phyloP scores from a whole-genome alignment of 148 eudicot genomes.

The Chenopodium formosanum region DNA sequence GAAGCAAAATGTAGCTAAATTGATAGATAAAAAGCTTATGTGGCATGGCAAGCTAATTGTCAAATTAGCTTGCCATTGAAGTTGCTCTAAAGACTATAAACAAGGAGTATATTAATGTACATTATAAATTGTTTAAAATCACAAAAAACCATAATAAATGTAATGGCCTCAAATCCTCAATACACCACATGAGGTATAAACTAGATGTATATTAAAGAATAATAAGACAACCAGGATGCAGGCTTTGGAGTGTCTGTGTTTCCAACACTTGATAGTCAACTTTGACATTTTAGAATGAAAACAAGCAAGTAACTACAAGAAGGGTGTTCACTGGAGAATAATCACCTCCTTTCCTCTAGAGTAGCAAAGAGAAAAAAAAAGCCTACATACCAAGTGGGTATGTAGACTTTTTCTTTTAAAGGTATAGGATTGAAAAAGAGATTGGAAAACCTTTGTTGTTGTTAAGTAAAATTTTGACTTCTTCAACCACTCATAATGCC shows the following conservation, averaged over 20 bases:
- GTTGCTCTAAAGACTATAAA: too few relatives aligned
- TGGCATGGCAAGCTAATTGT: too few relatives aligned
- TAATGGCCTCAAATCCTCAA: background rate
- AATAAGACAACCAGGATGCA: background rate
- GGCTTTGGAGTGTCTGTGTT: background rate
- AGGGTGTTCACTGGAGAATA: background rate
- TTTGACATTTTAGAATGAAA: background rate
- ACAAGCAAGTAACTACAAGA: background rate
- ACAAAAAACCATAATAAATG: background rate
- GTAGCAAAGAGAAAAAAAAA: too few relatives aligned
- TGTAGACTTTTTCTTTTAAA: background rate
- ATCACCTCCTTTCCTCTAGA: background rate
- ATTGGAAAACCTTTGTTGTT: background rate
- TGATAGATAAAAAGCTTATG: too few relatives aligned
- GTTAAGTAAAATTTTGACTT: background rate
- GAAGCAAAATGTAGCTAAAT: too few relatives aligned
- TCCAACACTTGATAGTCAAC: background rate
- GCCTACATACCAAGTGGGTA: too few relatives aligned
- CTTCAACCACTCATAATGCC: background rate
- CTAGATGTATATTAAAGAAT: background rate
- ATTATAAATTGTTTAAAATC: background rate
- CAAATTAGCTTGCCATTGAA: too few relatives aligned
- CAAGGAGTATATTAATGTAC: too few relatives aligned
- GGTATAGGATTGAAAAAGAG: background rate
- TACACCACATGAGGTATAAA: background rate